A percentile compares a stretch with the other conserved stretches of the same genome.
These are phyloP conservation scores for Agrocybe praecox DNA, from an alignment of 768 basidiomycete species.

Conservation along the genomic window DNA sequence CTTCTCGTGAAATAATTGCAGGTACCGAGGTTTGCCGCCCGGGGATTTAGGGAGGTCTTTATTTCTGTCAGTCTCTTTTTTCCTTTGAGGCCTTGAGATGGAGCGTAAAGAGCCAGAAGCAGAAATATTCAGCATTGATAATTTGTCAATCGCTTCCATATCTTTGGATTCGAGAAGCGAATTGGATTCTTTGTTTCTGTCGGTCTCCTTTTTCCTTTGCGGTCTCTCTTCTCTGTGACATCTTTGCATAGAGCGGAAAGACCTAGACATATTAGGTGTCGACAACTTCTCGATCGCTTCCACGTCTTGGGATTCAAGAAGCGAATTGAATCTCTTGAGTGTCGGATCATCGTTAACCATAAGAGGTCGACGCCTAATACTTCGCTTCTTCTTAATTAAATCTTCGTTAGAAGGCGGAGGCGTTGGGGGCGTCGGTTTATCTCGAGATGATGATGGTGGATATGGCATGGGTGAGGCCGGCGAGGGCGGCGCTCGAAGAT, in stretches of 20 bases:
- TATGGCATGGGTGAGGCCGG: constrained; percentile 41
- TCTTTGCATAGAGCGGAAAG: constrained; percentile 22
- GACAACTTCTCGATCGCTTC: constrained; percentile 34
- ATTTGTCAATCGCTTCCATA: constrained; percentile 32
- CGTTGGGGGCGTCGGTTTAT: constrained; percentile 38
- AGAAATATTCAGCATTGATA: constrained; percentile 30
- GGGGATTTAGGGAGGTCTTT: constrained; percentile 1
- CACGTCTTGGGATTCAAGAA: constrained; percentile 37
- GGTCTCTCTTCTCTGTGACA: constrained; percentile 14
- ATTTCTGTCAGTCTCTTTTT: constrained; percentile 14
- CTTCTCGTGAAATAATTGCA: constrained; percentile 59
- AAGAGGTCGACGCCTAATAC: constrained; percentile 37
- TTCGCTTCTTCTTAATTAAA: constrained; percentile 23
- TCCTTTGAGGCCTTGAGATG: constrained; percentile 14
- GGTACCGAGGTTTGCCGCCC: constrained; percentile 51
- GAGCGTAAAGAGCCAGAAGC: constrained; percentile 24
- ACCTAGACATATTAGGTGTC: constrained; percentile 26
- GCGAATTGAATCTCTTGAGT: constrained; percentile 33
- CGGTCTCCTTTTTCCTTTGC: constrained; percentile 14
- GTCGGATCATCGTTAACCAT: constrained; percentile 39
- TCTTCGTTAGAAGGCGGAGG: constrained; percentile 21
- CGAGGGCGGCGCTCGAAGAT: constrained; percentile 38
- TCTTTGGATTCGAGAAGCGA: constrained; percentile 38
- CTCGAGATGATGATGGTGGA: constrained; percentile 28
- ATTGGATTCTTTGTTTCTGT: too few species aligned